Base-by-base conservation (phyloP, 2,329 filamentous ascomycete genomes). In the Xenosphaeropsis pyriputrescens region DNA sequence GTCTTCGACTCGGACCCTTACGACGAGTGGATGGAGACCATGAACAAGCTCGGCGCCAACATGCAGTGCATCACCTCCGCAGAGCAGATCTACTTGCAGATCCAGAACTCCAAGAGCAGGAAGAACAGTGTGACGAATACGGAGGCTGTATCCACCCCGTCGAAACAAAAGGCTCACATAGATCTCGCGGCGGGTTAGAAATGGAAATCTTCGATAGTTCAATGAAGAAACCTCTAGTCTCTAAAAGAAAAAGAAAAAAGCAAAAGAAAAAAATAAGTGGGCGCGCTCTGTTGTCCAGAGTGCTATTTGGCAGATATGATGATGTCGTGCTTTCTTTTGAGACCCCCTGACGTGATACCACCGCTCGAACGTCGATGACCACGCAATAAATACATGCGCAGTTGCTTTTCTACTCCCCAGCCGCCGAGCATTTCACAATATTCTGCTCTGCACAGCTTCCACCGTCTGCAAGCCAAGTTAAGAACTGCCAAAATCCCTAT, bases 21-120 rank as follows among this genome's bases (percentile, higher is more conserved):
- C 50, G 85, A 95, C 46, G 91, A 96, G 60, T 95, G 88, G 68
- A 74, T 89, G 60, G 85, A 96, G 71, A 95, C 93, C 46, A 85
- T 91, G 64, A 96, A 98, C 66, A 98, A 98, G 69, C 66, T 94
- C 35, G 78, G 82, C 18, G 84, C 85, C 33, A 93, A 93, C 57
- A 85, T 93, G 66, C 73, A 81, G 48, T 91, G 85, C 60, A 88
- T 96, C 57, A 79, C 77, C 41, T 74, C 78, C 37, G 89, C 88
- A 2, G 89, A 95, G 63, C 70, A 79, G 56, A 66, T 45, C 5
- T 52, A 54, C 34, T 38, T 43, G 11, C 44, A 43, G 31, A 26
- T 29, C 32, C 36, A 22, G 18, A 16, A 11, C 33, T 37, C n/a
- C 19, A 41, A 30, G 26, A 33, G 18, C 29, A 26, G 22, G 8